Evolutionary conservation across 139 green algal genomes (phyloP).

Genomic region (Chlamydomonas incerta): DNA sequence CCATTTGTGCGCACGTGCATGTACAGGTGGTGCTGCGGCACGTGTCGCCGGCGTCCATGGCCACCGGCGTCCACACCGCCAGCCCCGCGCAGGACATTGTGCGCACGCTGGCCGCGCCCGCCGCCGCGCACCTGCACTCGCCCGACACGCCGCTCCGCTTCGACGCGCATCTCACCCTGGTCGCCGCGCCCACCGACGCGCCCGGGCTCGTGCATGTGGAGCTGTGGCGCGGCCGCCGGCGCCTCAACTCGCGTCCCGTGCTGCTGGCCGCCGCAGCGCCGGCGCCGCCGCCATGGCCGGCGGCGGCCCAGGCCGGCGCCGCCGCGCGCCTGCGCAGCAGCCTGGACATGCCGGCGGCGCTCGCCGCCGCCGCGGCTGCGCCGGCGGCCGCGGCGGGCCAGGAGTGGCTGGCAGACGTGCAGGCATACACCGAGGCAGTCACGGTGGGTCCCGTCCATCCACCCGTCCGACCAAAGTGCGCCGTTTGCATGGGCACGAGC

Average conservation of each 20-base stretch:
- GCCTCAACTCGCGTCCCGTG: not conserved
- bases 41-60: constrained; percentile 4
- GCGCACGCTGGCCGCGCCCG: not conserved
- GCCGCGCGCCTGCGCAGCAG: not conserved
- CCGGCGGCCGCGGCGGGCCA: not conserved
- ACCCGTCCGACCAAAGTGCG: no score
- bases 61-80: constrained; percentile 14
- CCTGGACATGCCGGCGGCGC: no score
- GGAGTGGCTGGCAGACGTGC: constrained; percentile 3
- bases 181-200: not conserved
- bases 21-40: constrained; percentile 21
- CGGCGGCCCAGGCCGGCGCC: no score
- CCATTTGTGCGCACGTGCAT: no score
- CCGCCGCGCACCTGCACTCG: not conserved
- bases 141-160: not conserved
- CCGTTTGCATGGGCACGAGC: no score
- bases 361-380: no score
- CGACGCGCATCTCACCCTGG: constrained; percentile 2
- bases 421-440: not conserved
- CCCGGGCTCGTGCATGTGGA: constrained; percentile 25
- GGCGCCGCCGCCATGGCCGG: no score
- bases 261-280: constrained; percentile 16
- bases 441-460: no score
- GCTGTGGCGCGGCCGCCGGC: constrained; percentile 32
- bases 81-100: not conserved